Evolutionary conservation across 306 rosid species (phyloP), one percentile per base, ranked within the genome.

Genomic region (Casuarina cunninghamiana): DNA sequence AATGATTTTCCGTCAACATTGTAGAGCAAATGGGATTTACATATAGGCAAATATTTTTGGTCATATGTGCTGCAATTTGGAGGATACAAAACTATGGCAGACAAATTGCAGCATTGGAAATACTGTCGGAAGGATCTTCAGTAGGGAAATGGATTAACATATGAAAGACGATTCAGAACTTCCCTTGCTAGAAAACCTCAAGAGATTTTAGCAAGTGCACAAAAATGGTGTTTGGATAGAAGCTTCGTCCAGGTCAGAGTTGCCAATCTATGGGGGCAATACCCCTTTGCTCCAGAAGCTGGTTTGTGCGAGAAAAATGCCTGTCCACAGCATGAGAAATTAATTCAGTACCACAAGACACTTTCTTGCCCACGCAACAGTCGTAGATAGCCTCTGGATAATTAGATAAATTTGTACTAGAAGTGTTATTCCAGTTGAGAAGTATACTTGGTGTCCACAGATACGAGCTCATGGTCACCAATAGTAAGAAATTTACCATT

Each of bases 251-350:
- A 51, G 39, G 66, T 85, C 82, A 92, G 39, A 95, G 93, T 81
- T 95, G 91, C 98, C 98, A 95, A 76, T 92, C 96, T 53, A 95
- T 95, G 49, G 97, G 77, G 78, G 73, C 39, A 66, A 68, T 61
- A 7, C 89, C 91, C 88, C 61, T 83, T 87, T 89, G 78, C 89
- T 92, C 87, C 76, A 92, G 87, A 83, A 89, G 93, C 75, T 86
- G 76, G 84, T 95, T 95, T 17, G 97, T 91, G 79, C 82, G 87
- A 79, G 97, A 95, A 87, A 92, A 95, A 88, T 95, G 98, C 90
- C 97, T 92, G 91, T 80, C 26, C 69, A 80, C 54, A 86, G 26
- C 74, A 77, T 42, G 21, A 69, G 46, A 70, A 73, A 53, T 39
- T 69, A 79, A 67, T 2, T 12, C 19, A 45, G 43, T 77, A 72